These are phyloP conservation scores for Claviceps africana DNA, from an alignment of 2,329 filamentous ascomycete genomes.

Conservation along the genomic window DNA sequence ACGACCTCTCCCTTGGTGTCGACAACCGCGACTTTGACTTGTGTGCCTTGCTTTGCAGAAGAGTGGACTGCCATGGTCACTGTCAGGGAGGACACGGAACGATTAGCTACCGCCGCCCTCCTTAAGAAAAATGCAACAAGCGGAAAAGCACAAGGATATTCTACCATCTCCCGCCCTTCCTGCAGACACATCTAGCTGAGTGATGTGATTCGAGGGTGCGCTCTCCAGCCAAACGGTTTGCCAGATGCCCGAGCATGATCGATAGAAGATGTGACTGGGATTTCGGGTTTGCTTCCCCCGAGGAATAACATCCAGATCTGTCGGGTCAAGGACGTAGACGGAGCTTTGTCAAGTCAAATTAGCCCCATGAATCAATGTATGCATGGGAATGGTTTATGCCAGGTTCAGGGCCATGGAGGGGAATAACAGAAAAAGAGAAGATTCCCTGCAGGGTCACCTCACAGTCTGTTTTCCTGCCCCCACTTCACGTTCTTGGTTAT, in stretches of 20 bases:
- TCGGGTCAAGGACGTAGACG: slow-evolving; percentile 55
- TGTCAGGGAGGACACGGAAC: slow-evolving; percentile 11
- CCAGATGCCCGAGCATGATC: slow-evolving; percentile 62
- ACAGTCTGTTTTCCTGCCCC: slow-evolving; percentile 40
- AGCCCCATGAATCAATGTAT: neutral
- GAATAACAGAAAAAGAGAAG: neutral
- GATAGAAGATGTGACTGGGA: slow-evolving; percentile 54
- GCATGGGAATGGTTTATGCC: too few species aligned
- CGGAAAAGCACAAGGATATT: slow-evolving; percentile 7
- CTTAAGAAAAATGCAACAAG: neutral
- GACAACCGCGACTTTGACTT: slow-evolving; percentile 23
- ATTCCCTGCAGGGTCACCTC: slow-evolving; percentile 9
- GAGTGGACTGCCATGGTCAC: slow-evolving; percentile 43
- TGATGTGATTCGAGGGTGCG: slow-evolving; percentile 43
- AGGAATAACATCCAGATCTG: slow-evolving; percentile 46
- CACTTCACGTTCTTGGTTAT: slow-evolving; percentile 30
- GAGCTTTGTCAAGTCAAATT: slow-evolving; percentile 23
- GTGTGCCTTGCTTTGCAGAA: slow-evolving; percentile 19
- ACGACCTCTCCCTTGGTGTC: slow-evolving; percentile 26
- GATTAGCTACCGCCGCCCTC: neutral
- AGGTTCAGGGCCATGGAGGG: neutral
- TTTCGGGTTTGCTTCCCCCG: slow-evolving; percentile 49
- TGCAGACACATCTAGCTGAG: slow-evolving; percentile 43
- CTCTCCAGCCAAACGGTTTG: slow-evolving; percentile 58
- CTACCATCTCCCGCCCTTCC: slow-evolving; percentile 38